Percentiles rank a stretch among this genome's conserved stretches.
These are phyloP conservation scores for Serendipita sp. DNA, from an alignment of 768 basidiomycete genomes.

Conservation along the genomic window DNA sequence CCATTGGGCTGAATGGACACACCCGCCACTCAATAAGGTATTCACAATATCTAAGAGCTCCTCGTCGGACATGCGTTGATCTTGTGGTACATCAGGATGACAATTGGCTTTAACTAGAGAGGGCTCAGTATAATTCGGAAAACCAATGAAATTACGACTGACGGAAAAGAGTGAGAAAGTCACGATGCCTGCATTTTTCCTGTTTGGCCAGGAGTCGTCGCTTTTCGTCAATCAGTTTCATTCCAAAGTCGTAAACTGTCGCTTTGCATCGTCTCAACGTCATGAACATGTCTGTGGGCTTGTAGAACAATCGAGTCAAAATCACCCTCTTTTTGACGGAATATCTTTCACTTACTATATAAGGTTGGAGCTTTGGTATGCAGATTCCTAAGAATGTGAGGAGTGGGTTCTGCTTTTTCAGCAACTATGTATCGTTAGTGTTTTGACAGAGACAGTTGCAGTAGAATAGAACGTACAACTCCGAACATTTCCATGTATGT, in stretches of 20 bases:
- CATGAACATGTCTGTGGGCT: conserved; percentile 40
- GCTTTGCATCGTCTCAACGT: conserved; percentile 41
- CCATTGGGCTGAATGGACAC: not conserved
- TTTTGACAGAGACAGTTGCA: not conserved
- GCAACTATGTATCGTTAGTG: conserved; percentile 32
- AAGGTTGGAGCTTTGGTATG: conserved; percentile 5
- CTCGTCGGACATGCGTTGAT: conserved; percentile 68
- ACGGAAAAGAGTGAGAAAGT: conserved; percentile 66
- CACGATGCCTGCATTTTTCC: conserved; percentile 34
- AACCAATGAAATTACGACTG: conserved; percentile 19
- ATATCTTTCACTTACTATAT: not conserved
- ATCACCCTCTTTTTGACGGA: too few relatives aligned
- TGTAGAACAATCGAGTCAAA: not conserved
- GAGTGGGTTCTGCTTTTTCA: conserved; percentile 36
- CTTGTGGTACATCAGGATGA: conserved; percentile 47
- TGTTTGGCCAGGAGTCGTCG: conserved; percentile 53
- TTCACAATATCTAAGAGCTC: conserved; percentile 78
- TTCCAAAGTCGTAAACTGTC: conserved; percentile 54
- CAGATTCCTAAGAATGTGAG: conserved; percentile 27
- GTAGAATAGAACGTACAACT: not conserved
- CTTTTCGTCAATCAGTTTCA: conserved; percentile 62
- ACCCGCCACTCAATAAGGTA: conserved; percentile 77
- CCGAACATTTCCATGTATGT: not conserved
- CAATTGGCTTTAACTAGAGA: conserved; percentile 65
- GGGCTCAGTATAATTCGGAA: not conserved